Evolutionary conservation across 805 yeast species (phyloP), one percentile per base, ranked within the genome.

Genomic region (Candida odintsovae): DNA sequence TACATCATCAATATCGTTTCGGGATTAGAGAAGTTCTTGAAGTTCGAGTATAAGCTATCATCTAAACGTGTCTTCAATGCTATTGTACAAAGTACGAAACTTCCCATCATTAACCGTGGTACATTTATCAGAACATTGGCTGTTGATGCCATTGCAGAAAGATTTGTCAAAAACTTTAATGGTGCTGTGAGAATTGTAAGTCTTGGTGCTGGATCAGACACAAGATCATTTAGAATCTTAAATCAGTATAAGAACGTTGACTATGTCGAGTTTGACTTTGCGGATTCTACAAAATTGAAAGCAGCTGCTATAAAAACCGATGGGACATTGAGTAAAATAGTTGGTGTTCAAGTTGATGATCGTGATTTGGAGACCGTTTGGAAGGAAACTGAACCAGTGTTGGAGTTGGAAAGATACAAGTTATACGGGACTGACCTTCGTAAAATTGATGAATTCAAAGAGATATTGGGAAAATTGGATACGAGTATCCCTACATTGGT

Each of bases 41-140:
- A 49, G 31, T 59, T 38, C 38, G 57, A 58, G 38, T 48, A 56
- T 42, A 57, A 52, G 22, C 18, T 53, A 16, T 50, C 61, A 5
- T 47, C 56, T 10, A 50, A 48, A 29, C 43, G 63, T 12, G 40
- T 44, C 2, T 42, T 55, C 38, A 54, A 50, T 13, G 31, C 42
- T 4, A 52, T 60, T 10, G 47, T 49, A 8, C 45, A 51, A 20
- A 44, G 48, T 2, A 45, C 43, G 23, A 60, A 60, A 41, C 43
- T 77, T 12, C 92, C 92, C 0, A 70, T 84, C 18, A 83, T 85
- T 55, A 85, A 84, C 54, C 64, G 85, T 41, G 90, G 90, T 0
- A 82, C 90, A 0, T 84, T 78, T 60, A 64, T 83, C 19, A 65
- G 92, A 33, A 80, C 86, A 0, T 60, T 55, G 16, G 62, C 78